These are phyloP conservation scores for Rhipidocladum racemiflorum DNA, from an alignment of 176 grass and related monocot species.

Conservation along the genomic window DNA sequence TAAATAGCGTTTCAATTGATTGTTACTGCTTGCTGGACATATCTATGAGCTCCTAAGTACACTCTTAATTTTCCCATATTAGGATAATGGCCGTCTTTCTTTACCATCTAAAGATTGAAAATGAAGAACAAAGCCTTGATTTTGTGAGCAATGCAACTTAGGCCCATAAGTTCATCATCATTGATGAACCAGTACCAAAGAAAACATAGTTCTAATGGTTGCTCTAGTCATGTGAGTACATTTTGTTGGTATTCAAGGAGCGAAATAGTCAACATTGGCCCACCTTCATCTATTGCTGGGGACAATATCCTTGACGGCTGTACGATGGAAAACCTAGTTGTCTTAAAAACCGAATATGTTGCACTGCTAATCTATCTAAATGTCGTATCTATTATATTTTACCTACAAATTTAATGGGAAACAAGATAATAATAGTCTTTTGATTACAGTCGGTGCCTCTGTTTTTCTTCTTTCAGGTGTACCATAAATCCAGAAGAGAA, in stretches of 20 bases:
- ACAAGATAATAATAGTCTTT: not conserved
- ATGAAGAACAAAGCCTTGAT: conserved; percentile 1
- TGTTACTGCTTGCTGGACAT: not conserved
- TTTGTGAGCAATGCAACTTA: not conserved
- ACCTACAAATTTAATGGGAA: not conserved
- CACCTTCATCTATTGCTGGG: not conserved
- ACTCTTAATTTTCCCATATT: not conserved
- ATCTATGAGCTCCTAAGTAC: not conserved
- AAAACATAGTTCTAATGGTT: not conserved
- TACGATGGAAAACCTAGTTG: conserved; percentile 8
- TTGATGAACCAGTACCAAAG: conserved; percentile 4
- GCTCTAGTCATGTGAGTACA: not conserved
- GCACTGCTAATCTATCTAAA: not conserved
- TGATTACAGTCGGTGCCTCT: not conserved
- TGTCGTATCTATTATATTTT: not conserved
- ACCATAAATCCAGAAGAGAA: conserved; percentile 98
- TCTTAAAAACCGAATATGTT: conserved; percentile 7
- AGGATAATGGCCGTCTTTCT: not conserved
- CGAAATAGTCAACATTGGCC: conserved; percentile 1
- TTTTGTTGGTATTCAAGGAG: conserved; percentile 2
- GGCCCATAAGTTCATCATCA: not conserved
- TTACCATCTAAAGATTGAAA: not conserved
- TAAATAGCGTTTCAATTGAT: not conserved
- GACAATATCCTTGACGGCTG: not conserved
- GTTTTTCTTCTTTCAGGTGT: conserved; percentile 56